Evolutionary conservation across 1,139 yeast species (phyloP).

Genomic region (Saccharomyces pastorianus): DNA sequence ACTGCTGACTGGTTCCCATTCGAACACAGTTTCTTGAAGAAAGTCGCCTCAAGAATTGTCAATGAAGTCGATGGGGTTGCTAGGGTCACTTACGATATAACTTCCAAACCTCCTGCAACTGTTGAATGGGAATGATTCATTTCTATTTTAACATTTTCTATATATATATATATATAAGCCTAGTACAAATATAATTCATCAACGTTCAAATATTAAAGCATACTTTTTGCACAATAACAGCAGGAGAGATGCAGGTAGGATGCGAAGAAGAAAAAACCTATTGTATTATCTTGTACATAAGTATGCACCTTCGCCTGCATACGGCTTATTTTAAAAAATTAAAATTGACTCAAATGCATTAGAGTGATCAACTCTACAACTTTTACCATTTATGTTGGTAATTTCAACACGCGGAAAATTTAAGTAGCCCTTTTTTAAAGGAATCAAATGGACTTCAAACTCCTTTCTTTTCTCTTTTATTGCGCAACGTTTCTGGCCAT

Average conservation of each 20-base stretch:
- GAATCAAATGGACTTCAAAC: conserved; percentile 50
- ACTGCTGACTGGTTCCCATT: conserved; percentile 98
- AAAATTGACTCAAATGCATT: conserved; percentile 63
- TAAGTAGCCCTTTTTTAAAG: conserved; percentile 68
- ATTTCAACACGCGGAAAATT: conserved; percentile 59
- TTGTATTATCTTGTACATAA: neutral
- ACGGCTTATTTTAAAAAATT: conserved; percentile 30
- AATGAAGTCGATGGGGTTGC: conserved; percentile 99
- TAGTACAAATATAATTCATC: neutral
- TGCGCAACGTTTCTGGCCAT: conserved; percentile 25
- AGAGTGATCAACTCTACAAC: conserved; percentile 54
- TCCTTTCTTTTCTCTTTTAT: conserved; percentile 11
- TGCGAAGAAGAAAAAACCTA: neutral
- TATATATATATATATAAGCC: too few relatives aligned
- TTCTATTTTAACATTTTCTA: neutral
- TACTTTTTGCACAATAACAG: neutral
- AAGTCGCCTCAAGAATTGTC: conserved; percentile 90
- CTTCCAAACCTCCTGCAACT: conserved; percentile 98
- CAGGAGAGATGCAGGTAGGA: neutral
- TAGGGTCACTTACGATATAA: conserved; percentile 95
- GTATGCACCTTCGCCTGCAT: neutral
- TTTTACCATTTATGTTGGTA: conserved; percentile 26
- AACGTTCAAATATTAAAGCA: neutral
- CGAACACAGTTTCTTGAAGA: conserved; percentile 86
- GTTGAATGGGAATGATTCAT: conserved; percentile 88